phyloP scores from a whole-genome alignment of 2,329 filamentous ascomycete genomes.

The Hymenotorrendiella dingleyae region DNA sequence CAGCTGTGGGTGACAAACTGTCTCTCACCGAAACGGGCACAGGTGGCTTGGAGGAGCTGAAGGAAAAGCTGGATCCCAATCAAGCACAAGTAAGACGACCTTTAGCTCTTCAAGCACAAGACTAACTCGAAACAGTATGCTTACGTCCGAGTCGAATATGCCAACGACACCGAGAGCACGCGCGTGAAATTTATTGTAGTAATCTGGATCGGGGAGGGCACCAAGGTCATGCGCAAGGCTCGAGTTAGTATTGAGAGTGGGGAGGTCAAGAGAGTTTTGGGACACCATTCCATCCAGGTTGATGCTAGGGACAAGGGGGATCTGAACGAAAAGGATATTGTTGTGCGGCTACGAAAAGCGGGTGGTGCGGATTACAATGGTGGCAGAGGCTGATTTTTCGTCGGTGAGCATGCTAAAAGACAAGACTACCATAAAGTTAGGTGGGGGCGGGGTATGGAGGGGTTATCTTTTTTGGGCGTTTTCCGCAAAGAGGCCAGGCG shows the following conservation, averaged over 20 bases:
- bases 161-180: slow-evolving; percentile 64
- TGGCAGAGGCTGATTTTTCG: slow-evolving; percentile 40
- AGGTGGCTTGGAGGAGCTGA: slow-evolving; percentile 55
- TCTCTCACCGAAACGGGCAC: slow-evolving; percentile 50
- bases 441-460: too few relatives aligned
- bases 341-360: slow-evolving; percentile 55
- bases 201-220: slow-evolving; percentile 61
- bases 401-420: too few relatives aligned
- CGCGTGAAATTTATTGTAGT: slow-evolving; percentile 63
- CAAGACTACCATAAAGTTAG: too few relatives aligned
- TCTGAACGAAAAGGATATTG: slow-evolving; percentile 55
- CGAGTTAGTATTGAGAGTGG: slow-evolving; percentile 62
- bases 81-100: slow-evolving; percentile 19
- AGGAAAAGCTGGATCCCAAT: slow-evolving; percentile 43
- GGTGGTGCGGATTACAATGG: slow-evolving; percentile 69
- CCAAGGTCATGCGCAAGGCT: slow-evolving; percentile 65
- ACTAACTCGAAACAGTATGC: slow-evolving; percentile 42
- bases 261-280: slow-evolving; percentile 56
- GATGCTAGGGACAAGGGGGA: slow-evolving; percentile 56
- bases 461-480: too few relatives aligned
- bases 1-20: slow-evolving; percentile 50
- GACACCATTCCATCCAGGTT: slow-evolving; percentile 60
- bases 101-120: slow-evolving; percentile 19
- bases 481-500: too few relatives aligned
- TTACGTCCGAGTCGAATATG: slow-evolving; percentile 61